Conservation (phyloP, 495 filamentous ascomycete genomes). For the Xylaria cubensis region DNA sequence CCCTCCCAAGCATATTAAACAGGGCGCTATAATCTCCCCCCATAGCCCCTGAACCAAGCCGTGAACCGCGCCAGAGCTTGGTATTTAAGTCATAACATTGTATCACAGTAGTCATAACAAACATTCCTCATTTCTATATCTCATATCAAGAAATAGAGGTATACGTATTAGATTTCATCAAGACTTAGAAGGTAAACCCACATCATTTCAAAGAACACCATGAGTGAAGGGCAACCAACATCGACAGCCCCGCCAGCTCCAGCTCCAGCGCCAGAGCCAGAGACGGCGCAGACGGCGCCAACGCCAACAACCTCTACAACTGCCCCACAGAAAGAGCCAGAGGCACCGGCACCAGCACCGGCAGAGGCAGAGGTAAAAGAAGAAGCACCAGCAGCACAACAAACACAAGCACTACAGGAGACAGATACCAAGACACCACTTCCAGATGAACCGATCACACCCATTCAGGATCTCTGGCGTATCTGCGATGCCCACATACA, state of each 20-base stretch:
- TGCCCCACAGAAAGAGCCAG: no score
- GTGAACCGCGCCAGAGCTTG: not conserved
- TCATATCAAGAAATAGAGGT: not conserved
- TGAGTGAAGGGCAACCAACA: conserved; percentile 19
- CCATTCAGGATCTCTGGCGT: conserved; percentile 46
- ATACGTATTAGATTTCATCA: not conserved
- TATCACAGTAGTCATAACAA: not conserved
- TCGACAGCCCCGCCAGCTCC: conserved; percentile 13
- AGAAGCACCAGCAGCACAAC: not conserved
- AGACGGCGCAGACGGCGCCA: not conserved
- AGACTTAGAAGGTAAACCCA: not conserved
- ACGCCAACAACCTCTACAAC: not conserved
- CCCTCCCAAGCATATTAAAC: not conserved
- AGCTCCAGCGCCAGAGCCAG: conserved; percentile 12
- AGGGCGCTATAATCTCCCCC: conserved; percentile 16
- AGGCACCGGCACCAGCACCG: conserved; percentile 4
- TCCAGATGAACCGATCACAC: conserved; percentile 36
- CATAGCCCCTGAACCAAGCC: conserved; percentile 8
- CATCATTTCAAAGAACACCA: not conserved
- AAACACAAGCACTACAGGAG: not conserved
- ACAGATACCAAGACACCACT: conserved; percentile 28
- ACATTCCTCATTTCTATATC: not conserved
- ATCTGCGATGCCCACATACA: conserved; percentile 50
- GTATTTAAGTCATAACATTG: conserved; percentile 11
- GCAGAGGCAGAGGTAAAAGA: not conserved